Percentiles rank a stretch among this genome's conserved stretches.
These are phyloP conservation scores for Jamesozyma lodderae DNA, from an alignment of 805 yeast genomes.

Conservation along the genomic window DNA sequence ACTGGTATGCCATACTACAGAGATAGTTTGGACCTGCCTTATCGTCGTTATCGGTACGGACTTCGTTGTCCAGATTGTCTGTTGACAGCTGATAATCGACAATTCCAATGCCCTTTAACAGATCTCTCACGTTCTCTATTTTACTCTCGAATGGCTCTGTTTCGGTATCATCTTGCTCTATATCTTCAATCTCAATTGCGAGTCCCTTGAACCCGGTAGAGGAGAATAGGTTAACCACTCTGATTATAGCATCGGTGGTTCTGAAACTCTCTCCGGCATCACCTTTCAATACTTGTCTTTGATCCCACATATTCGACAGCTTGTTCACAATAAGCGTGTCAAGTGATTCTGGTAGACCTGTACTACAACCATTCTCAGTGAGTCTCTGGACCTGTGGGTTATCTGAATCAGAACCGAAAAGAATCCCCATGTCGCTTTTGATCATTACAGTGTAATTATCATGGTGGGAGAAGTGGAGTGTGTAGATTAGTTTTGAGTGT, in stretches of 20 bases:
- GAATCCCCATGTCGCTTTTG: constrained; percentile 19
- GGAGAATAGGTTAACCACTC: constrained; percentile 26
- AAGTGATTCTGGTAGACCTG: constrained; percentile 20
- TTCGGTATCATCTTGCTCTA: constrained; percentile 6
- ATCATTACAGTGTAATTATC: constrained; percentile 19
- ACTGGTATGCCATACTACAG: constrained; percentile 25
- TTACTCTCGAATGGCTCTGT: constrained; percentile 12
- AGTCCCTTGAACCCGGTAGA: constrained; percentile 29
- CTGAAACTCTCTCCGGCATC: constrained; percentile 27
- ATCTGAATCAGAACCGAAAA: constrained; percentile 8
- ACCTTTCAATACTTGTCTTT: constrained; percentile 26
- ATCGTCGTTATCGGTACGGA: not conserved
- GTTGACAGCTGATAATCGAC: constrained; percentile 17
- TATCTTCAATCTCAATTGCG: constrained; percentile 16
- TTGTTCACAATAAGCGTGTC: constrained; percentile 19
- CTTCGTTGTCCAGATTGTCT: constrained; percentile 7
- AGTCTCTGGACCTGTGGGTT: constrained; percentile 3
- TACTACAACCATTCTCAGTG: constrained; percentile 17
- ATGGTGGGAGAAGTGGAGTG: constrained; percentile 22
- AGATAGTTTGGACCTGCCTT: constrained; percentile 10
- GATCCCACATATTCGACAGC: constrained; percentile 28
- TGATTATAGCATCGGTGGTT: constrained; percentile 14
- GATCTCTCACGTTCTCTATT: constrained; percentile 11
- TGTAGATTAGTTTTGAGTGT: constrained; percentile 22
- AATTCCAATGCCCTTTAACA: constrained; percentile 10